phyloP scores from a whole-genome alignment of 768 basidiomycete species.

The Mycena latifolia region DNA sequence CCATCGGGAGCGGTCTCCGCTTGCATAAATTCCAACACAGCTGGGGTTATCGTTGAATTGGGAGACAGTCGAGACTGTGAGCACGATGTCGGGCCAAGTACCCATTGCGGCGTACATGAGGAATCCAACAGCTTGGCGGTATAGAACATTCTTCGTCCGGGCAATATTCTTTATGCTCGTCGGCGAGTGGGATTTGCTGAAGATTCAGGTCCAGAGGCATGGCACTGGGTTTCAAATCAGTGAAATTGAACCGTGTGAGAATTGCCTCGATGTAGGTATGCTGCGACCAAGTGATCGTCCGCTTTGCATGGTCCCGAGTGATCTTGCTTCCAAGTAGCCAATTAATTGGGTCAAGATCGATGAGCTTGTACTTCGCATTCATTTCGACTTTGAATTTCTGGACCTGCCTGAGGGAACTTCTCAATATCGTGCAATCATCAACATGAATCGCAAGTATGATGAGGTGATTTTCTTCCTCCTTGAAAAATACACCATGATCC shows the following conservation, averaged over 20 bases:
- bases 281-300: neutral
- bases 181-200: neutral
- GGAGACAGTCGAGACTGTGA: neutral
- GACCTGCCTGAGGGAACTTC: neutral
- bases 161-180: neutral
- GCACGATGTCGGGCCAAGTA: too few species aligned
- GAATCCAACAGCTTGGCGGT: neutral
- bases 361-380: slow-evolving; percentile 1
- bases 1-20: too few species aligned
- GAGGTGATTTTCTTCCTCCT: neutral
- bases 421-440: slow-evolving; percentile 1
- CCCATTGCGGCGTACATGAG: too few species aligned
- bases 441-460: slow-evolving; percentile 1
- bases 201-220: neutral
- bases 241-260: neutral
- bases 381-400: neutral
- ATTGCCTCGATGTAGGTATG: neutral
- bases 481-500: slow-evolving; percentile 10
- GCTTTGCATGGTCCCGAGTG: neutral
- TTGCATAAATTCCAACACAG: too few species aligned
- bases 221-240: neutral
- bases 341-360: neutral
- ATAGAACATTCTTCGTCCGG: neutral
- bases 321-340: neutral
- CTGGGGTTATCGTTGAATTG: slow-evolving; percentile 6